phyloP scores from a whole-genome alignment of 2,329 filamentous ascomycete genomes.

The Fusarium sulawesiense region DNA sequence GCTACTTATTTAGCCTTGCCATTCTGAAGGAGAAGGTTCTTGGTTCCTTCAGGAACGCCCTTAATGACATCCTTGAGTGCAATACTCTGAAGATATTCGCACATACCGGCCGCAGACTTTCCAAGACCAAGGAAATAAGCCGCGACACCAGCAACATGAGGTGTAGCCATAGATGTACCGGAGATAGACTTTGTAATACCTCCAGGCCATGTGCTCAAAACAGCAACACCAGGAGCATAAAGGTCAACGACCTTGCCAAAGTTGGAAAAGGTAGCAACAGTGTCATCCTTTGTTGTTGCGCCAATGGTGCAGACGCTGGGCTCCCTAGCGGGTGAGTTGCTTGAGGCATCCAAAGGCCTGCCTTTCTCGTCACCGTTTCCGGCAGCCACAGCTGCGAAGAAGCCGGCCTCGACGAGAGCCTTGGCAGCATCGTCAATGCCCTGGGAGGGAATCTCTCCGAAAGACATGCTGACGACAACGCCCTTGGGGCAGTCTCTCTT shows the following conservation, averaged over 20 bases:
- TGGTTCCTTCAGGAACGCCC: slow-evolving; percentile 1
- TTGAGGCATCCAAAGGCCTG: not conserved
- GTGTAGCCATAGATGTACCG: slow-evolving; percentile 8
- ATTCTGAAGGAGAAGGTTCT: slow-evolving; percentile 5
- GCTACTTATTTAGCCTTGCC: not conserved
- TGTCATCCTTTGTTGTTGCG: not conserved
- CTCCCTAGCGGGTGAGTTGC: not conserved
- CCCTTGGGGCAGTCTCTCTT: not conserved
- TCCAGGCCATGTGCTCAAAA: not conserved
- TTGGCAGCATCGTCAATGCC: not conserved
- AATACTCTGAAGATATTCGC: slow-evolving; percentile 5
- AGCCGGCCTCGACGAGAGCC: not conserved
- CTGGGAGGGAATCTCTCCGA: not conserved
- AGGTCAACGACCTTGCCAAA: slow-evolving; percentile 1
- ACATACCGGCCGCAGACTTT: not conserved
- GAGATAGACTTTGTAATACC: not conserved
- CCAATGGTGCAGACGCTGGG: slow-evolving; percentile 12
- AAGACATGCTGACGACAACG: slow-evolving; percentile 5
- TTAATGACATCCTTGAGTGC: not conserved
- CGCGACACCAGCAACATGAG: not conserved
- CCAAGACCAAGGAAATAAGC: slow-evolving; percentile 15
- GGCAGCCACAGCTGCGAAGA: not conserved
- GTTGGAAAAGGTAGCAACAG: not conserved
- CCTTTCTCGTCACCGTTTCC: not conserved
- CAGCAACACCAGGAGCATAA: not conserved